A percentile compares a stretch with the other conserved stretches of the same genome.
phyloP scores from a whole-genome alignment of 306 rosid genomes.

The Ammopiptanthus mongolicus region DNA sequence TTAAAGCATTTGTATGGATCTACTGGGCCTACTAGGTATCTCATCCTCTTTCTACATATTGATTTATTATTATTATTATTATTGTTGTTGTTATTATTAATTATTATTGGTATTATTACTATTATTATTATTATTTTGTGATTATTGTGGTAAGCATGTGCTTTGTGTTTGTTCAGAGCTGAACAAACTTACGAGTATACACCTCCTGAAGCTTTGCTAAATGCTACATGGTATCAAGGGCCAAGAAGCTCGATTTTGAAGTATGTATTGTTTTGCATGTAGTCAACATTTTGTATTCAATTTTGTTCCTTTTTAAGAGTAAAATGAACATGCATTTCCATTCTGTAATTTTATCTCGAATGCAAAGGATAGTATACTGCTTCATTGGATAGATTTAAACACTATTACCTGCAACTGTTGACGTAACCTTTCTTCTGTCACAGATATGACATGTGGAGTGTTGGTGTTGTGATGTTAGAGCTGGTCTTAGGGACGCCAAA shows the following conservation, averaged over 20 bases:
- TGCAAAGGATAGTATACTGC: neutral
- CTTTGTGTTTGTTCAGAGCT: conserved; percentile 48
- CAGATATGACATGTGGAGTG: conserved; percentile 99
- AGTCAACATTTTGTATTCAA: conserved; percentile 11
- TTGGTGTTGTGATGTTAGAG: conserved; percentile 93
- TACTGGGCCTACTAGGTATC: conserved; percentile 83
- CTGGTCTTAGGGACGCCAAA: conserved; percentile 81
- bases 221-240: conserved; percentile 77
- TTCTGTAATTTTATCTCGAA: neutral
- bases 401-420: conserved; percentile 8
- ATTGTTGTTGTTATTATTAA: neutral
- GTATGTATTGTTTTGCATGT: conserved; percentile 46
- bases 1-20: conserved; percentile 83
- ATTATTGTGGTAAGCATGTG: conserved; percentile 9
- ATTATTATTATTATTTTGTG: neutral
- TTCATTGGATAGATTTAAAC: conserved; percentile 16
- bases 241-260: conserved; percentile 61
- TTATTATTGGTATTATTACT: neutral
- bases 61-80: neutral
- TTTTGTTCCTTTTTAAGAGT: neutral
- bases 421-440: conserved; percentile 9
- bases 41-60: neutral
- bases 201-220: conserved; percentile 90
- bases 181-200: conserved; percentile 87
- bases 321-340: neutral